Evolutionary conservation across 2,329 filamentous ascomycete genomes (phyloP), one percentile per base, ranked within the genome.

Genomic region (Uncinocarpus reesii): DNA sequence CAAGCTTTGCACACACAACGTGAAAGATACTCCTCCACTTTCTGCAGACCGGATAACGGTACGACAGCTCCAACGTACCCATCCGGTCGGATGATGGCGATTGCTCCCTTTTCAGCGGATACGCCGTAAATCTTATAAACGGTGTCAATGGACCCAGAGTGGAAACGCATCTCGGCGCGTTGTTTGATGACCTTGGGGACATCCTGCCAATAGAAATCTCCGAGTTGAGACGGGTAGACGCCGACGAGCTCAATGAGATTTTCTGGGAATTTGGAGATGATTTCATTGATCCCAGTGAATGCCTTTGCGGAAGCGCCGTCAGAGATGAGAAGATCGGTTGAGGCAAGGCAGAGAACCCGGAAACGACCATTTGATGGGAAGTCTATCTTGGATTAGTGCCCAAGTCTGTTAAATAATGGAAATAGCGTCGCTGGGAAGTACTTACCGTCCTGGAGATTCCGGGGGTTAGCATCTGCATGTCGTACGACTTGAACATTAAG

Each of bases 71-170:
- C 65, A 43, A 67, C 51, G 54, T 66, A 67, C 10, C 65, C 65
- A 57, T 69, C 66, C 0, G 66, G 66, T 16, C 66, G 59, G 5
- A 69, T 54, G 13, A 66, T 58, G 15, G 62, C 60, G 26, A 67
- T 26, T 2, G 59, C 64, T 5, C 65, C 65, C 13, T 57, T 41
- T 3, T 51, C 35, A 2, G 54, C 42, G 42, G 60, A 46, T 6
- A 69, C 63, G 0, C 66, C 66, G 42, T 64, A 69, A 6, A 57
- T 58, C 3, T 51, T 51, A 45, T 68, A 67, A 1, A 62, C 61
- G 53, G 68, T 63, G 23, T 65, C 64, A 20, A 42, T 38, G 1
- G 29, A 26, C 3, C 63, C 62, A 38, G 58, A 62, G 44, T 66
- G 61, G 38, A 64, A 64, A 0, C 53, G 54, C 63, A 65, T 67